A percentile compares a stretch with the other conserved stretches of the same genome.
Evolutionary conservation across 495 filamentous ascomycete species (phyloP).

Genomic region (Xanthoparmelia taractica): DNA sequence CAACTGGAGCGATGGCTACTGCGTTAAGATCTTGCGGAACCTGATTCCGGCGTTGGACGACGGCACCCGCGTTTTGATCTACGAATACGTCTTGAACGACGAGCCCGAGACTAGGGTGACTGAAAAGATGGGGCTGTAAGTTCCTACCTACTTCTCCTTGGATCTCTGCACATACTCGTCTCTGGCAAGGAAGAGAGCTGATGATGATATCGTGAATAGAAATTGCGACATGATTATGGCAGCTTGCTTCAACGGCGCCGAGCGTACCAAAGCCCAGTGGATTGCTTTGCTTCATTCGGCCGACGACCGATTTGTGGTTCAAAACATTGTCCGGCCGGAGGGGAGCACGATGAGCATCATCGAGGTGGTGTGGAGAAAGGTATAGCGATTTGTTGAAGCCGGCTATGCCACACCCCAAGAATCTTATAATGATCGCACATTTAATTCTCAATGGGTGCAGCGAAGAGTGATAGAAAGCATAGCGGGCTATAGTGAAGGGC

Average conservation of each 20-base stretch:
- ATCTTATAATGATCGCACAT: too few species aligned
- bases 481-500: too few species aligned
- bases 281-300: slow-evolving; percentile 28
- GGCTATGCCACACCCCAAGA: too few species aligned
- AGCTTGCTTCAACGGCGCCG: slow-evolving; percentile 31
- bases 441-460: too few species aligned
- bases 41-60: slow-evolving; percentile 48
- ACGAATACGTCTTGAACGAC: slow-evolving; percentile 36
- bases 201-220: slow-evolving; percentile 14
- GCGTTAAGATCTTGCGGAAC: slow-evolving; percentile 42
- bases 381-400: too few species aligned
- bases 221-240: slow-evolving; percentile 36
- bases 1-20: slow-evolving; percentile 27
- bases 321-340: slow-evolving; percentile 17
- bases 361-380: slow-evolving; percentile 21
- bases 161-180: too few species aligned
- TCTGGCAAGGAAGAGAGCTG: neutral
- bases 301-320: slow-evolving; percentile 29
- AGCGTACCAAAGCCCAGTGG: slow-evolving; percentile 32
- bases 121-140: slow-evolving; percentile 17
- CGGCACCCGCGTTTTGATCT: slow-evolving; percentile 43
- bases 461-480: too few species aligned
- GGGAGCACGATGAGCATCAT: slow-evolving; percentile 25
- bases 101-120: slow-evolving; percentile 23
- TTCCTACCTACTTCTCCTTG: neutral